Conservation (phyloP, 192 early-diverging fungal species). For the Diversispora epigaea region DNA sequence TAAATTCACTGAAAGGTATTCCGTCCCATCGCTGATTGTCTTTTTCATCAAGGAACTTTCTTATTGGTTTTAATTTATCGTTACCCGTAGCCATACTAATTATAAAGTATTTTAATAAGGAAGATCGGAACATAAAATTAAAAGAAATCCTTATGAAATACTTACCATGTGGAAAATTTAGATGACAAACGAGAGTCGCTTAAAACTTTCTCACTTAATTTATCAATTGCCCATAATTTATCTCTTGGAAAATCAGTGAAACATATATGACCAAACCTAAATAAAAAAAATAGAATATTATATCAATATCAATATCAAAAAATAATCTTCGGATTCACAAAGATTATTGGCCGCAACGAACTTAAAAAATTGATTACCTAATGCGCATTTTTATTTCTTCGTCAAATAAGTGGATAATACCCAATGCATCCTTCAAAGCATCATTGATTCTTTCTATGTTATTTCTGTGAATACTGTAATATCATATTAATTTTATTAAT, state of each 20-base stretch:
- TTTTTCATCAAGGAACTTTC: slow-evolving; percentile 31
- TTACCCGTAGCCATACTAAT: slow-evolving; percentile 34
- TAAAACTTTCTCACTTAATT: slow-evolving; percentile 35
- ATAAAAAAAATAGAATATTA: neutral
- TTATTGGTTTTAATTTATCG: slow-evolving; percentile 28
- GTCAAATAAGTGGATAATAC: slow-evolving; percentile 39
- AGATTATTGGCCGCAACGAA: no score
- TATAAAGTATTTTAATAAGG: neutral
- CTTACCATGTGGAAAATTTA: slow-evolving; percentile 39
- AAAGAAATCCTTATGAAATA: neutral
- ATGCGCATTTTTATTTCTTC: slow-evolving; percentile 41
- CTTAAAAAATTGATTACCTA: neutral
- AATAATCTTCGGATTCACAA: neutral
- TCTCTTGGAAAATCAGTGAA: slow-evolving; percentile 39
- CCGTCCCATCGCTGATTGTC: slow-evolving; percentile 14
- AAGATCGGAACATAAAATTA: neutral
- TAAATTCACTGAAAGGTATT: slow-evolving; percentile 18
- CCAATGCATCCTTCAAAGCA: slow-evolving; percentile 32
- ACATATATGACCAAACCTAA: slow-evolving; percentile 44
- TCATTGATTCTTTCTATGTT: slow-evolving; percentile 26
- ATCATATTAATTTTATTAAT: neutral
- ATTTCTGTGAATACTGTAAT: neutral
- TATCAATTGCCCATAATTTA: slow-evolving; percentile 21
- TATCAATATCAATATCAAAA: neutral
- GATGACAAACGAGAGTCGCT: slow-evolving; percentile 34